phyloP scores from a whole-genome alignment of 441 rosid species.

The Iberis amara region DNA sequence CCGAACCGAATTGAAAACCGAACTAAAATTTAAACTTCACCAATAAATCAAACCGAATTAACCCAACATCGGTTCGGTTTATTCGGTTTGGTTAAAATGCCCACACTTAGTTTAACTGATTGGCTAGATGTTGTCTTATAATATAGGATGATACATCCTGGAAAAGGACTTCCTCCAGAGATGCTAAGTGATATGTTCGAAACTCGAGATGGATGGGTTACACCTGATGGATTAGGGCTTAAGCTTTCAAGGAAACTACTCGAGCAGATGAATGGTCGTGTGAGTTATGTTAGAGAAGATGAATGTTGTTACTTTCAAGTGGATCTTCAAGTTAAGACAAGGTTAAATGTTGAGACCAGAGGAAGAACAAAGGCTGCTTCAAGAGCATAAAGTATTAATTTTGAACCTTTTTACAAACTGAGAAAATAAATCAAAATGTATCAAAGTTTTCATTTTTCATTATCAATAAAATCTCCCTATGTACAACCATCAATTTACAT shows the following conservation, averaged over 20 bases:
- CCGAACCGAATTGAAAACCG: no score
- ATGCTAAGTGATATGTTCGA: conserved; percentile 59
- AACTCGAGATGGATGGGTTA: conserved; percentile 38
- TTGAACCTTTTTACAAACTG: background rate
- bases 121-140: background rate
- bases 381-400: conserved; percentile 22
- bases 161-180: conserved; percentile 59
- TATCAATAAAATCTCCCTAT: no score
- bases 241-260: conserved; percentile 59
- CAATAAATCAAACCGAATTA: no score
- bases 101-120: no score
- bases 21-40: no score
- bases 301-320: conserved; percentile 52
- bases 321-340: conserved; percentile 46
- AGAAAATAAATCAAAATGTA: no score
- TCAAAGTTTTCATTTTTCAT: no score
- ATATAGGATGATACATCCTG: conserved; percentile 70
- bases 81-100: no score
- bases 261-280: conserved; percentile 57
- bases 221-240: conserved; percentile 63
- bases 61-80: no score
- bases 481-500: no score
- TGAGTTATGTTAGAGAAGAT: conserved; percentile 53
- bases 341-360: conserved; percentile 27
- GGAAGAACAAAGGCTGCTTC: conserved; percentile 23